These are phyloP conservation scores for Vigna reflexopilosa DNA, from an alignment of 306 rosid species.

Conservation along the genomic window DNA sequence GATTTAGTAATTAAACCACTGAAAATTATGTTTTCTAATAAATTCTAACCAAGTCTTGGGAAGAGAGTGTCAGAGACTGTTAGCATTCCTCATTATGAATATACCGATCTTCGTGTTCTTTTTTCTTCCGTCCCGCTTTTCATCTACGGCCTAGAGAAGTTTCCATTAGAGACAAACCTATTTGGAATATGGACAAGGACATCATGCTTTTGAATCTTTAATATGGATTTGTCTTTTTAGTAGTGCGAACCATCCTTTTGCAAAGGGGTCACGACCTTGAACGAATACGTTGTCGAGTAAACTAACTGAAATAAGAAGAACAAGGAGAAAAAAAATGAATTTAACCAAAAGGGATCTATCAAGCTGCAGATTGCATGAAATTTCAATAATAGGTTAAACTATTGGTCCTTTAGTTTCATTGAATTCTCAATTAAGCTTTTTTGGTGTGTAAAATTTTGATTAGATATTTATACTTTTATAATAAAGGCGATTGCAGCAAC, in stretches of 20 bases:
- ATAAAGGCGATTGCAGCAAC: not conserved
- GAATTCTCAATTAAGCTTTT: not conserved
- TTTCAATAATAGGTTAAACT: not conserved
- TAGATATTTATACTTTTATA: not conserved
- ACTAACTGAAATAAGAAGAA: not conserved
- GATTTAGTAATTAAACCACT: too few relatives aligned
- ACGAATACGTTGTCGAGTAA: not conserved
- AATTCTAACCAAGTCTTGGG: too few relatives aligned
- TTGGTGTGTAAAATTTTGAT: not conserved
- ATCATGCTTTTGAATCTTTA: conserved; percentile 11
- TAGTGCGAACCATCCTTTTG: not conserved
- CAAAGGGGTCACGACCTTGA: not conserved
- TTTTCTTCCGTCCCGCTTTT: not conserved
- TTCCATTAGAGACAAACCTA: conserved; percentile 2
- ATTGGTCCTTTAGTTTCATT: not conserved
- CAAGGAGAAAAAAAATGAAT: not conserved
- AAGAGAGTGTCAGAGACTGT: too few relatives aligned
- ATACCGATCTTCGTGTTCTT: not conserved
- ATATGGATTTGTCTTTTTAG: conserved; percentile 2
- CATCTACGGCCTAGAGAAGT: not conserved
- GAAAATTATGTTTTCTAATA: too few relatives aligned
- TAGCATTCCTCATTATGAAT: too few relatives aligned
- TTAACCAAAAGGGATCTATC: not conserved
- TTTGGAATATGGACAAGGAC: not conserved
- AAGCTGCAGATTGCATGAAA: not conserved